Evolutionary conservation across 164 flowering plant genomes (phyloP), one percentile per base, ranked within the genome.

Genomic region (Annona cherimola): DNA sequence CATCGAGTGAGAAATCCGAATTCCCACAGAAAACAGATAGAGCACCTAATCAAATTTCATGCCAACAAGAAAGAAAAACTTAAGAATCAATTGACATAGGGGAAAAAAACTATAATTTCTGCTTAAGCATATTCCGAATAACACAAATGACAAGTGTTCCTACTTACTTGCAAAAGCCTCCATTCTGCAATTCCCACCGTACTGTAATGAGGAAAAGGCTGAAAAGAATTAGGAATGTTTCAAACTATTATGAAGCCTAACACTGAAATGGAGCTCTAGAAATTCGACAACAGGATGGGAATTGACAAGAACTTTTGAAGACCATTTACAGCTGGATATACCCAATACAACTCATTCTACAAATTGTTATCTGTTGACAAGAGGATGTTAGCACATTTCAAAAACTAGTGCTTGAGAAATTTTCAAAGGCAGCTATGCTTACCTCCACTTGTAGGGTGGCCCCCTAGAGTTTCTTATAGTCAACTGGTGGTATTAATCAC

Each of bases 11-110:
- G 73, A 81, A 74, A 35, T 71, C 65, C 44, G 77, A 74, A 44
- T 73, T 64, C 41, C 86, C 84, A 74, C 89, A 87, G 71, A 89
- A 81, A 19, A 72, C 69, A 54, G 61, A 62, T 83, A 81, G 83
- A 20, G 76, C n/a, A 66, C 70, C 79, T 72, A 70, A 77, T 79
- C 72, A 77, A 5, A n/a, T 78, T 35, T 5, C 26, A 43, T n/a
- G n/a, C n/a, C n/a, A 61, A 35, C 1, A 46, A 46, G 11, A 54
- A 55, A 40, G 41, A 35, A 40, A 59, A 62, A 55, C 41, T 39
- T 5, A 60, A 26, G 20, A 18, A 40, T 63, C 39, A 12, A 39
- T 63, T 40, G n/a, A 40, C 39, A 63, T 63, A 46, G 55, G 55
- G 12, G 12, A 46, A 46, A 46, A 2, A 46, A 46, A 46, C 6